Base-by-base conservation (phyloP, 768 basidiomycete genomes). In the Imleria badia region DNA sequence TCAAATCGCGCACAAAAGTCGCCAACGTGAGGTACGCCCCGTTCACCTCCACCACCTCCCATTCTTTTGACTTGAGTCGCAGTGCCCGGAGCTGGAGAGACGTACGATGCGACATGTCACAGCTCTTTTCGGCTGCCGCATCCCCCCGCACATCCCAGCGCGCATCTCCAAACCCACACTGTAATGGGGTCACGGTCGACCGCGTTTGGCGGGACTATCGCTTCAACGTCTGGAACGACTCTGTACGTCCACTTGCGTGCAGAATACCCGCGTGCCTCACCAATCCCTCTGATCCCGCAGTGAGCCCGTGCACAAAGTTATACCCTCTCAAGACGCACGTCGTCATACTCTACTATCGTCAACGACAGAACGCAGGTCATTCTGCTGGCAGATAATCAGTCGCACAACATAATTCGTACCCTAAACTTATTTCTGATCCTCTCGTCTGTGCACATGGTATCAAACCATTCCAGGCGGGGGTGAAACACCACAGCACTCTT, bases 51-150 rank as follows among this genome's bases (percentile, higher is more conserved):
- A 17, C 47, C 29, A 14, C 22, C 26, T 20, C 20, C 20, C 49
- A 19, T 54, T 26, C 41, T 36, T 45, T 51, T 59, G 50, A 26
- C 26, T 26, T 26, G 26, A 26, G n/a, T 12, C 20, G 15, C 65
- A 88, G 86, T 33, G 86, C 84, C 34, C 76, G 81, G 55, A 77
- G 82, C 55, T 88, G 86, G 85, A 76, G 82, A 60, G 83, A 87
- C 60, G 75, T 82, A 39, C 76, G 75, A 43, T 87, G 85, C 63
- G 71, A 78, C 19, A 76, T 85, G 50, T 87, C 86, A 26, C 83
- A 80, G 36, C 72, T 87, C 40, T 84, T 86, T 65, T 73, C 77
- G 10, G 74, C 74, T 33, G 73, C 61, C 9, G 15, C 61, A 59
- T 46, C 73, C 52, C 38, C 72, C 63, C 69, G 62, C 61, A 61